phyloP scores from a whole-genome alignment of 2,329 filamentous ascomycete species.

The Aspergillus eucalypticola region DNA sequence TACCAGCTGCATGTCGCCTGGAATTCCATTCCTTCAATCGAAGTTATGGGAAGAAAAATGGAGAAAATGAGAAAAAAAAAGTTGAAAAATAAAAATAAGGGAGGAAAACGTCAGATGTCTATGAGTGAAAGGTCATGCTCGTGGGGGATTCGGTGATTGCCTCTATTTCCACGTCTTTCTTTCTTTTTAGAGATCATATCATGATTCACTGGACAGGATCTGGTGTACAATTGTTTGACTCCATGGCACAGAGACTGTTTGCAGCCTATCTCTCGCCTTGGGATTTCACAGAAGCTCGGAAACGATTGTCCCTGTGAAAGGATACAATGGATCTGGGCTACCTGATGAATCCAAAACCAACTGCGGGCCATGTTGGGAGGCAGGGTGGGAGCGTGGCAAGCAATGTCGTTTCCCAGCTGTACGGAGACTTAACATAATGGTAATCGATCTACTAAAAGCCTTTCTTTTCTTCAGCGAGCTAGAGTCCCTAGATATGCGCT shows the following conservation, averaged over 20 bases:
- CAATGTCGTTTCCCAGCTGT: constrained; percentile 2
- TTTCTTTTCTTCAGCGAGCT: background rate
- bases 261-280: background rate
- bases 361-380: constrained; percentile 8
- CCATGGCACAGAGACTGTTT: background rate
- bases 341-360: background rate
- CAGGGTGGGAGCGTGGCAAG: constrained; percentile 3
- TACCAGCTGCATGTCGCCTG: background rate
- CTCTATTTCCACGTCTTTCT: background rate
- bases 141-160: background rate
- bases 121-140: background rate
- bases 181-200: background rate
- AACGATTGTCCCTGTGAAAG: background rate
- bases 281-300: background rate
- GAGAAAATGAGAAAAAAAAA: too few relatives aligned
- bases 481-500: background rate
- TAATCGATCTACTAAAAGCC: background rate
- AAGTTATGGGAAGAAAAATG: too few relatives aligned
- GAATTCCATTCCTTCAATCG: background rate
- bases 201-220: background rate
- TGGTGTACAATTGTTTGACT: background rate
- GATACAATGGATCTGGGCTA: background rate
- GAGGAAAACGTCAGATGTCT: background rate
- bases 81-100: too few relatives aligned
- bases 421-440: background rate